Base-by-base conservation (phyloP, 2,329 filamentous ascomycete species). In the Ophiostoma triangulosporum region DNA sequence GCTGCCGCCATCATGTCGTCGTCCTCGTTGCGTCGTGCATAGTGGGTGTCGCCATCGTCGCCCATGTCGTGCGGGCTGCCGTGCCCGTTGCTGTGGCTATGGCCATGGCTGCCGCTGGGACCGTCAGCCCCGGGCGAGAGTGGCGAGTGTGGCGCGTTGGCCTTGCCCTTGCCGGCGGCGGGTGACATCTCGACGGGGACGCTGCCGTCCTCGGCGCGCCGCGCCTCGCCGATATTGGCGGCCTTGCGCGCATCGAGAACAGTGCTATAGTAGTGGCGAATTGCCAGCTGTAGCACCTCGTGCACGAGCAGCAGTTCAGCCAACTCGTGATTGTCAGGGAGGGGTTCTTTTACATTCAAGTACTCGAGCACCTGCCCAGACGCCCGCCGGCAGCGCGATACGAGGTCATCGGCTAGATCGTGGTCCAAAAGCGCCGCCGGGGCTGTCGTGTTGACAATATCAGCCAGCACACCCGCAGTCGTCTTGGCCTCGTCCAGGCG, bases 291-390 rank as follows among this genome's bases (percentile, higher is more conserved):
- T 29, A 98, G 74, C 64, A 91, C 86, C 67, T 97, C 93, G 65
- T 95, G 95, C 14, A 88, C 93, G 67, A 96, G 89, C 63, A 98
- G 95, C 57, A 98, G 72, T 14, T 82, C 90, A 64, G 93, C 82
- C 78, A 97, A 88, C 1, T 91, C 97, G 60, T 95, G 85, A 62
- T 95, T 91, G 66, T 97, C 93, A 0, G 91, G 90, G 1, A 79
- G 65, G 0, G 91, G 90, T 64, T 88, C 78, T 54, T 85, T 82
- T 48, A 83, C 80, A 40, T 82, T 75, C 73, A 97, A 95, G 69
- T 94, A 97, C 31, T 75, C 75, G 63, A 96, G 89, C 61, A 97
- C 81, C 63, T 85, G 88, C 52, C 83, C 78, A 51, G 86, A 84
- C 4, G 91, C 91, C 53, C 81, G 78, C 58, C 84, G 81, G 64